Conservation (phyloP, 2,329 filamentous ascomycete genomes). For the Trichoderma polysporum region DNA sequence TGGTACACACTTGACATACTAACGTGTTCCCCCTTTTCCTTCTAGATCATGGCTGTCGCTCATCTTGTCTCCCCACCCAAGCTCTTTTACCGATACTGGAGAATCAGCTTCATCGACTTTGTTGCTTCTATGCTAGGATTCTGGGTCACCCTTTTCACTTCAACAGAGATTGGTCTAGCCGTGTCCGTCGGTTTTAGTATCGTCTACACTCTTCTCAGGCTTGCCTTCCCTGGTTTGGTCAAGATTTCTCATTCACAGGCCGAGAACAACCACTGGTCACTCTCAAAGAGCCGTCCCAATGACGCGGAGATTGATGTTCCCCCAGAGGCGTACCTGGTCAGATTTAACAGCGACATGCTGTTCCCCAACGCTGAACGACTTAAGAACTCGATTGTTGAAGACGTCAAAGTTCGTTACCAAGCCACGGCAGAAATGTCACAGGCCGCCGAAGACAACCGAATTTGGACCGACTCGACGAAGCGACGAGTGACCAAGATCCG, state of each 20-base stretch:
- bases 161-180: conserved; percentile 60
- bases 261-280: conserved; percentile 33
- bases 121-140: conserved; percentile 62
- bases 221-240: conserved; percentile 52
- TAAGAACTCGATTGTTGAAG: conserved; percentile 50
- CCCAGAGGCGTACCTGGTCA: conserved; percentile 55
- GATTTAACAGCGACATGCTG: conserved; percentile 57
- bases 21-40: neutral
- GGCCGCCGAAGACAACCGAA: conserved; percentile 43
- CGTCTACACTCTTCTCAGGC: conserved; percentile 57
- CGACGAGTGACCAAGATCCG: conserved; percentile 49
- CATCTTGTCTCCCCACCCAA: conserved; percentile 59
- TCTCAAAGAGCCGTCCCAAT: conserved; percentile 23
- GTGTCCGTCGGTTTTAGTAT: conserved; percentile 63
- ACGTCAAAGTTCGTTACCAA: conserved; percentile 42
- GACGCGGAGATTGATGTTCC: conserved; percentile 34
- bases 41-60: conserved; percentile 60
- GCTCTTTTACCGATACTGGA: conserved; percentile 64
- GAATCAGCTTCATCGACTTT: conserved; percentile 64
- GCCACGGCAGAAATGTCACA: conserved; percentile 44
- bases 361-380: conserved; percentile 60
- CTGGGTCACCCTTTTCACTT: conserved; percentile 63
- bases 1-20: neutral
- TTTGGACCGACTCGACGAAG: conserved; percentile 54
- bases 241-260: conserved; percentile 32